Percentiles rank a stretch among this genome's conserved stretches.
Evolutionary conservation across 176 grass and related monocot species (phyloP).

Genomic region (Areca catechu): DNA sequence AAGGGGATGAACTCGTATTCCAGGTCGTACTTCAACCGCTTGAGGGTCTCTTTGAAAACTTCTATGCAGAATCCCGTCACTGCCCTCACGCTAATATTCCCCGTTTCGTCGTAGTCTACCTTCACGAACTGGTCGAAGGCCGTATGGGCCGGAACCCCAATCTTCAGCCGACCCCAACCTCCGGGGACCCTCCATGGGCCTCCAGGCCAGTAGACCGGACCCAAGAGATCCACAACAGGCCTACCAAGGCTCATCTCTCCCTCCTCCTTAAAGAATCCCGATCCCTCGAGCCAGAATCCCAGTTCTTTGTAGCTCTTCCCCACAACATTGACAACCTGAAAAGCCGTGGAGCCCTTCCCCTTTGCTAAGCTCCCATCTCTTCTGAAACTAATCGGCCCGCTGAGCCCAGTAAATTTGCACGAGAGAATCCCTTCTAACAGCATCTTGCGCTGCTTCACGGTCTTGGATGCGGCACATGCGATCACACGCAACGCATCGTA

Average conservation of each 20-base stretch:
- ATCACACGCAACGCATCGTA: slow-evolving; percentile 24
- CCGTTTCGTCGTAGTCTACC: not conserved
- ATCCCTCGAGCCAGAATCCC: slow-evolving; percentile 19
- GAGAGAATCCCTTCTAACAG: not conserved
- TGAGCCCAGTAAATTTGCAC: slow-evolving; percentile 15
- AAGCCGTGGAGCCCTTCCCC: not conserved
- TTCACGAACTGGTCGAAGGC: slow-evolving; percentile 21
- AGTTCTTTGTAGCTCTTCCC: slow-evolving; percentile 1
- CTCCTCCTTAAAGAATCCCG: slow-evolving; percentile 12
- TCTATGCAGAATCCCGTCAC: slow-evolving; percentile 30
- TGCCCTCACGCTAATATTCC: not conserved
- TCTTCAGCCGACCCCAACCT: slow-evolving; percentile 14
- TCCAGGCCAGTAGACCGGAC: slow-evolving; percentile 21
- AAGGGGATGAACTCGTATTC: slow-evolving; percentile 9
- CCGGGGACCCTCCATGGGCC: slow-evolving; percentile 4
- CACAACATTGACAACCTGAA: slow-evolving; percentile 19
- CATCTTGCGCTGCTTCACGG: not conserved
- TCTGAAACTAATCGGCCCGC: slow-evolving; percentile 3
- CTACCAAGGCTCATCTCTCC: not conserved
- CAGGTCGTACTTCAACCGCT: slow-evolving; percentile 19
- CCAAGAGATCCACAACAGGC: not conserved
- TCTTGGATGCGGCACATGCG: not conserved
- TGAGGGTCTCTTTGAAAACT: slow-evolving; percentile 20
- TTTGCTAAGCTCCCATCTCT: not conserved
- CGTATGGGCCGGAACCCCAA: slow-evolving; percentile 21